A percentile compares a stretch with the other conserved stretches of the same genome.
Evolutionary conservation across 345 rosid species (phyloP).

Genomic region (Hirschfeldia incana): DNA sequence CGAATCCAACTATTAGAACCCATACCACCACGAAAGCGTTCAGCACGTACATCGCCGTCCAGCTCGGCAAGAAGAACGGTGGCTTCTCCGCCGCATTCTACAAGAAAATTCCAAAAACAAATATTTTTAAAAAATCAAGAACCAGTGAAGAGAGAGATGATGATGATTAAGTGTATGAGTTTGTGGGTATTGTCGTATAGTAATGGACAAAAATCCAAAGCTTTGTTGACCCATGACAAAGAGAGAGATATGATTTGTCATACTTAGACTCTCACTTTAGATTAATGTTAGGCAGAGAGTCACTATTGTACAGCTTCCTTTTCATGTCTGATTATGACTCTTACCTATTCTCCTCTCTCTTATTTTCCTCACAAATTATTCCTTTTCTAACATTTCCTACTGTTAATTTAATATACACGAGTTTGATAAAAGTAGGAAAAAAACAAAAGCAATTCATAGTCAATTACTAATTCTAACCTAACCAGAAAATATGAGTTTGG

Average conservation of each 20-base stretch:
- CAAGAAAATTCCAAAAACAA: background rate
- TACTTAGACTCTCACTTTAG: conserved; percentile 36
- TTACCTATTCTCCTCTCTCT: conserved; percentile 26
- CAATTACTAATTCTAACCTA: conserved; percentile 33
- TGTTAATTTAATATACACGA: conserved; percentile 11
- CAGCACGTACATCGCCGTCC: conserved; percentile 82
- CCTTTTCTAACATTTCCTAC: background rate
- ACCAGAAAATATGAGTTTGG: background rate
- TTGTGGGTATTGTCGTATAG: conserved; percentile 26
- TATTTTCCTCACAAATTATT: conserved; percentile 35
- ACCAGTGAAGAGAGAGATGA: conserved; percentile 17
- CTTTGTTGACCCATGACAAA: conserved; percentile 30
- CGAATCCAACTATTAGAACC: conserved; percentile 87
- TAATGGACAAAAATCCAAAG: conserved; percentile 37
- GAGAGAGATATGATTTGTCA: conserved; percentile 35
- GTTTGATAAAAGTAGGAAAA: background rate
- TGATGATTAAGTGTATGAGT: background rate
- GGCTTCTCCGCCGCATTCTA: conserved; percentile 99
- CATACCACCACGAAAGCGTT: conserved; percentile 78
- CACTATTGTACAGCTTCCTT: conserved; percentile 34
- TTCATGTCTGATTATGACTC: conserved; percentile 18
- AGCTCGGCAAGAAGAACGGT: conserved; percentile 78
- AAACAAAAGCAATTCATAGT: conserved; percentile 7
- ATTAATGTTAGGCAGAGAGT: conserved; percentile 38
- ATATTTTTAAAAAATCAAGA: background rate